Evolutionary conservation across 164 flowering plant genomes (phyloP).

Genomic region (Pachysandra terminalis): DNA sequence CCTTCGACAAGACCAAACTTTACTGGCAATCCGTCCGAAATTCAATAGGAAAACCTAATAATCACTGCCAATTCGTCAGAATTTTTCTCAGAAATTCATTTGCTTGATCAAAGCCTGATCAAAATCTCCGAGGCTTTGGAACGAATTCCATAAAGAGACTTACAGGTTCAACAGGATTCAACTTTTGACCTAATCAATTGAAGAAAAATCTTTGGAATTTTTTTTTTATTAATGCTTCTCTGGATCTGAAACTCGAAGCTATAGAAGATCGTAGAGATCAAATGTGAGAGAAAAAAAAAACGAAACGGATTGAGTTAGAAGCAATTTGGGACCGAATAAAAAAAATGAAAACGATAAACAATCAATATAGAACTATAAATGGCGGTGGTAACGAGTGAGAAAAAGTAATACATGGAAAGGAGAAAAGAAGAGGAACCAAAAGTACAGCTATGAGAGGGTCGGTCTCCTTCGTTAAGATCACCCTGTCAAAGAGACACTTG

Average conservation of each 20-base stretch:
- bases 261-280: too few relatives aligned
- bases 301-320: background rate
- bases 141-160: background rate
- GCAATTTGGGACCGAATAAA: background rate
- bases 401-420: background rate
- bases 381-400: background rate
- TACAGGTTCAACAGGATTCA: background rate
- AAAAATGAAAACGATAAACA: too few relatives aligned
- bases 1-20: background rate
- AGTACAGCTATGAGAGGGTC: slow-evolving; percentile 1
- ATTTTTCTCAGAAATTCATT: too few relatives aligned
- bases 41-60: background rate
- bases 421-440: background rate
- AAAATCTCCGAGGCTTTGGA: background rate
- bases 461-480: slow-evolving; percentile 1
- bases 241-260: too few relatives aligned
- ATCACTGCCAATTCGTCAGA: too few relatives aligned
- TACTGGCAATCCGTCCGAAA: background rate
- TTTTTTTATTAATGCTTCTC: background rate
- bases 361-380: background rate
- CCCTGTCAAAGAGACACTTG: slow-evolving; percentile 1
- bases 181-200: background rate
- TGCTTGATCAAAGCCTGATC: background rate
- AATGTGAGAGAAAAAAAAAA: background rate
- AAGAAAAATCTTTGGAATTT: background rate